Percentiles rank a stretch among this genome's conserved stretches.
These are phyloP conservation scores for Polygonum aviculare DNA, from an alignment of 148 eudicot species.

Conservation along the genomic window DNA sequence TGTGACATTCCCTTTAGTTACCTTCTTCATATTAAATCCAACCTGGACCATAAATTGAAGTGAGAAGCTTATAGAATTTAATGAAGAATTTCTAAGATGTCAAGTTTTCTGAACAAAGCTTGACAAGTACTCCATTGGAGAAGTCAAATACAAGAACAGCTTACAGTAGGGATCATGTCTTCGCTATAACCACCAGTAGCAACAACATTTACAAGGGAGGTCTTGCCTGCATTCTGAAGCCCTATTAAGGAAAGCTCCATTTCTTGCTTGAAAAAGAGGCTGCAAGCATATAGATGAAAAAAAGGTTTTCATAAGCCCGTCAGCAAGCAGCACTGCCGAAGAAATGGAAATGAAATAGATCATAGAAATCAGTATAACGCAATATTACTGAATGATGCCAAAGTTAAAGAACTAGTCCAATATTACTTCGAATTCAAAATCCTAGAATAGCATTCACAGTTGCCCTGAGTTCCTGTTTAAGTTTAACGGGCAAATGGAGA, in stretches of 20 bases:
- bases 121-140: neutral
- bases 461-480: neutral
- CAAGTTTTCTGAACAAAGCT: neutral
- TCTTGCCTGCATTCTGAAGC: conserved; percentile 97
- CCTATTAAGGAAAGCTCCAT: conserved; percentile 98
- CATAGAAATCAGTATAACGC: neutral
- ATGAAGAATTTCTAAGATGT: neutral
- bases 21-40: conserved; percentile 94
- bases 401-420: neutral
- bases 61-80: neutral
- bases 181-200: conserved; percentile 99
- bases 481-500: neutral
- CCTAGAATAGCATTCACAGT: neutral
- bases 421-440: neutral
- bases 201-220: conserved; percentile 91
- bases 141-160: conserved; percentile 16
- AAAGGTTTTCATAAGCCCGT: neutral
- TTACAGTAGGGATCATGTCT: conserved; percentile 97
- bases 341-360: neutral
- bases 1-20: conserved; percentile 94
- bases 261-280: conserved; percentile 98
- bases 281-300: conserved; percentile 22
- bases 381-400: neutral
- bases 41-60: conserved; percentile 41
- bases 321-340: neutral